These are phyloP conservation scores for Trichoderma virens DNA, from an alignment of 495 filamentous ascomycete species.

Conservation along the genomic window DNA sequence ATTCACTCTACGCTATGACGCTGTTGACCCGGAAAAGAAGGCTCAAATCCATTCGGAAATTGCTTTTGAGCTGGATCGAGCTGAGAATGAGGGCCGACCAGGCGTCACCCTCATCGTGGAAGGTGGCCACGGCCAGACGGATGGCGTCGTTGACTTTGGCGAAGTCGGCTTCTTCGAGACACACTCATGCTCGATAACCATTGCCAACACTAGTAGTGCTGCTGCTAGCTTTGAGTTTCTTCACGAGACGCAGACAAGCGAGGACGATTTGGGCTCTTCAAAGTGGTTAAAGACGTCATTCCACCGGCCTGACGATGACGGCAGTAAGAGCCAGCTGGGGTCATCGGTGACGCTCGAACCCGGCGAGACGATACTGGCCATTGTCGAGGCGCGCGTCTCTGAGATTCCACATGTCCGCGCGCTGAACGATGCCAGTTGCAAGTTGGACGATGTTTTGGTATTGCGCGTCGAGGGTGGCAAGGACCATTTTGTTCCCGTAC, in stretches of 20 bases:
- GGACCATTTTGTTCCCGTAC: constrained; percentile 84
- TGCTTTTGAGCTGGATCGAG: constrained; percentile 77
- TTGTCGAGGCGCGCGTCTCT: constrained; percentile 56
- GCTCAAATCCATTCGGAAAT: constrained; percentile 79
- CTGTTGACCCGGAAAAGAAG: constrained; percentile 75
- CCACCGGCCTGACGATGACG: constrained; percentile 35
- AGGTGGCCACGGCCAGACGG: constrained; percentile 23
- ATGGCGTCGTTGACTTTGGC: constrained; percentile 65
- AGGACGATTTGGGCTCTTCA: constrained; percentile 33
- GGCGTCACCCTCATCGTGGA: constrained; percentile 80
- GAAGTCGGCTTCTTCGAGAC: constrained; percentile 58
- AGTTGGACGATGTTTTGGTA: constrained; percentile 79
- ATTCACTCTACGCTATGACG: constrained; percentile 76
- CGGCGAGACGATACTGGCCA: constrained; percentile 68
- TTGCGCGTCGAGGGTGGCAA: constrained; percentile 78
- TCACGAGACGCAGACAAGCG: constrained; percentile 35
- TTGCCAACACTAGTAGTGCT: constrained; percentile 85
- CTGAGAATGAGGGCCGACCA: constrained; percentile 87
- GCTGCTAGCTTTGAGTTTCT: constrained; percentile 69
- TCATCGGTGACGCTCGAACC: constrained; percentile 60
- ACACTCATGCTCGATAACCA: constrained; percentile 58
- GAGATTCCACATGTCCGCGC: constrained; percentile 53
- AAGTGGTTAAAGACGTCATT: constrained; percentile 65
- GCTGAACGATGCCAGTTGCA: constrained; percentile 60
- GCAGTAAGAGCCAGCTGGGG: constrained; percentile 32